Conservation (phyloP, 2,329 filamentous ascomycete genomes). For the Ophiostoma perfectum region DNA sequence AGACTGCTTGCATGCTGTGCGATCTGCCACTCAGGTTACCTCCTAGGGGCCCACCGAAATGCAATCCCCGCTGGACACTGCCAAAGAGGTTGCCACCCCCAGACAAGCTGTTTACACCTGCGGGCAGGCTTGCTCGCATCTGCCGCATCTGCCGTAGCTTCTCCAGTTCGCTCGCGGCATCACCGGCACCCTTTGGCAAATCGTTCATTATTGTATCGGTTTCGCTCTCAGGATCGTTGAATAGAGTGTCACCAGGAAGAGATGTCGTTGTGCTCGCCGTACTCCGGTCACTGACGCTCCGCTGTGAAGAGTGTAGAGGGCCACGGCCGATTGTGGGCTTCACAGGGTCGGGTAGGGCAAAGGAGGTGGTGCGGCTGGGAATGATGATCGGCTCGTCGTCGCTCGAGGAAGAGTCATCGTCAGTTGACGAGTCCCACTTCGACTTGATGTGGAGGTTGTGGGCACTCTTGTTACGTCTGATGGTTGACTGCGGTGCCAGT, state of each 20-base stretch:
- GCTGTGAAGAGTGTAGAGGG: constrained; percentile 41
- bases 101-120: constrained; percentile 13
- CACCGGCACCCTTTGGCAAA: constrained; percentile 38
- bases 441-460: constrained; percentile 28
- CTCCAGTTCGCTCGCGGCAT: constrained; percentile 56
- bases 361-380: constrained; percentile 55
- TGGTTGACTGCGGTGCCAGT: constrained; percentile 22
- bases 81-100: constrained; percentile 20
- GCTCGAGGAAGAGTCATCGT: constrained; percentile 51
- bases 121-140: constrained; percentile 31
- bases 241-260: constrained; percentile 30
- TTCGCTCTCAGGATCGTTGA: constrained; percentile 50
- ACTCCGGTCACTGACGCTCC: constrained; percentile 48
- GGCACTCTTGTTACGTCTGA: constrained; percentile 26
- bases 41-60: constrained; percentile 20
- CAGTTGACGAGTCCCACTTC: constrained; percentile 43
- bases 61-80: constrained; percentile 19
- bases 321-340: constrained; percentile 43
- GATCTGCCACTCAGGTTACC: constrained; percentile 28
- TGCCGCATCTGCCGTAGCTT: constrained; percentile 51
- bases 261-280: constrained; percentile 36
- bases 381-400: constrained; percentile 63
- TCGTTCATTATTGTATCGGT: constrained; percentile 54
- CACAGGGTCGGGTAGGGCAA: constrained; percentile 50
- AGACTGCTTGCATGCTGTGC: constrained; percentile 34